These are phyloP conservation scores for Diphasiastrum complanatum DNA, from an alignment of 83 land plant genomes.

Conservation along the genomic window DNA sequence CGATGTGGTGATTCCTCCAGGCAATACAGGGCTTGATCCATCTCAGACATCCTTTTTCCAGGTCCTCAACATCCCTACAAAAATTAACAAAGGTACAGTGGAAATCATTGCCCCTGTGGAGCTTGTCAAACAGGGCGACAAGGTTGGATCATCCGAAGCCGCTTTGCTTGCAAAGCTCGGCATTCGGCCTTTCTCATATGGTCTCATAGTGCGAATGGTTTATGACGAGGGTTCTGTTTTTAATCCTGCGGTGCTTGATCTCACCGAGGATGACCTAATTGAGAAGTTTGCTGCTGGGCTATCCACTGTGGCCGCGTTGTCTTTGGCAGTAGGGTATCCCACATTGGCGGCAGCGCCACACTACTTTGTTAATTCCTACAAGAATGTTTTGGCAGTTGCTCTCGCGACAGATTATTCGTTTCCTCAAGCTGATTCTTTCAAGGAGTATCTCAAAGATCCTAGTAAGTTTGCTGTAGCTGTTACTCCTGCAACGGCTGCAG, in stretches of 20 bases:
- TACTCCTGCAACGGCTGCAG: constrained; percentile 39
- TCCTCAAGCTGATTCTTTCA: constrained; percentile 66
- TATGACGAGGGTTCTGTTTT: constrained; percentile 71
- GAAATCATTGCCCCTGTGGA: constrained; percentile 81
- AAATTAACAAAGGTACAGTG: constrained; percentile 88
- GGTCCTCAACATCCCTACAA: constrained; percentile 79
- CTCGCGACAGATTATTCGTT: constrained; percentile 66
- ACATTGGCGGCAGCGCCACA: constrained; percentile 85
- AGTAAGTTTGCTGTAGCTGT: constrained; percentile 79
- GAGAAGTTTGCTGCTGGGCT: constrained; percentile 65
- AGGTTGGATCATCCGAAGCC: constrained; percentile 83
- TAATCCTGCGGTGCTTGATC: constrained; percentile 70
- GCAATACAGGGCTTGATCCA: constrained; percentile 83
- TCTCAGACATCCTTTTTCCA: constrained; percentile 90
- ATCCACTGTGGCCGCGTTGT: constrained; percentile 58
- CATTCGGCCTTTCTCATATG: constrained; percentile 81
- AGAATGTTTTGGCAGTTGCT: constrained; percentile 70
- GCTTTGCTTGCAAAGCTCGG: constrained; percentile 77
- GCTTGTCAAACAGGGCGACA: constrained; percentile 66
- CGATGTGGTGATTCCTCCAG: constrained; percentile 79
- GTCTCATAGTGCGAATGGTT: constrained; percentile 51
- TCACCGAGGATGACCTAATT: constrained; percentile 65
- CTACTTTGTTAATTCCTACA: constrained; percentile 63
- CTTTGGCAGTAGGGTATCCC: constrained; percentile 70
- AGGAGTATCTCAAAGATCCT: constrained; percentile 78